Evolutionary conservation across 2,329 filamentous ascomycete genomes (phyloP).

Genomic region (Chaetothyriales sp.): DNA sequence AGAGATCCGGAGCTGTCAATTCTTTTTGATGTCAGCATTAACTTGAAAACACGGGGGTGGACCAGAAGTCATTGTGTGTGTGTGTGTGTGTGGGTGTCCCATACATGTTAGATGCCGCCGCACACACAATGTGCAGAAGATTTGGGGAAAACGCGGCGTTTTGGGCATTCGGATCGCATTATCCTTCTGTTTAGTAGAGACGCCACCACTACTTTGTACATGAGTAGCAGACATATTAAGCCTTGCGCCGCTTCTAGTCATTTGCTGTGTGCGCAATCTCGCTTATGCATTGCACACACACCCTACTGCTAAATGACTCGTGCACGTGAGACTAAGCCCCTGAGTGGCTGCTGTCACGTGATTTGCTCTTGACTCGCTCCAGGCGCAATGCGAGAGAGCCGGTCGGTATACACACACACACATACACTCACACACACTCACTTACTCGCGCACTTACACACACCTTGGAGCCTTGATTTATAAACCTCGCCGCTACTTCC

Average conservation of each 20-base stretch:
- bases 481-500: too few relatives aligned
- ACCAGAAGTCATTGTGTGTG: not conserved
- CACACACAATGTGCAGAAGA: not conserved
- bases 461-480: not conserved
- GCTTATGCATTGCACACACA: too few relatives aligned
- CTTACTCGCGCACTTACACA: not conserved
- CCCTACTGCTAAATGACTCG: too few relatives aligned
- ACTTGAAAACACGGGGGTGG: not conserved
- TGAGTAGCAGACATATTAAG: not conserved
- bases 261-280: too few relatives aligned
- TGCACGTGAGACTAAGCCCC: too few relatives aligned
- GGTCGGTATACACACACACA: too few relatives aligned
- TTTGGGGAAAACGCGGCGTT: not conserved
- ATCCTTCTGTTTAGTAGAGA: not conserved
- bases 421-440: not conserved
- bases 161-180: not conserved
- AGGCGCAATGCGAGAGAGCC: not conserved
- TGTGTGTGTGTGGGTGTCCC: too few relatives aligned
- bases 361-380: not conserved
- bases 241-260: not conserved
- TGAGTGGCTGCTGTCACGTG: not conserved
- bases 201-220: not conserved
- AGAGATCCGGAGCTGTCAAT: constrained; percentile 7
- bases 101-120: not conserved
- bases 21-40: not conserved